phyloP scores from a whole-genome alignment of 2,329 filamentous ascomycete genomes.

The Tolypocladium inflatum region DNA sequence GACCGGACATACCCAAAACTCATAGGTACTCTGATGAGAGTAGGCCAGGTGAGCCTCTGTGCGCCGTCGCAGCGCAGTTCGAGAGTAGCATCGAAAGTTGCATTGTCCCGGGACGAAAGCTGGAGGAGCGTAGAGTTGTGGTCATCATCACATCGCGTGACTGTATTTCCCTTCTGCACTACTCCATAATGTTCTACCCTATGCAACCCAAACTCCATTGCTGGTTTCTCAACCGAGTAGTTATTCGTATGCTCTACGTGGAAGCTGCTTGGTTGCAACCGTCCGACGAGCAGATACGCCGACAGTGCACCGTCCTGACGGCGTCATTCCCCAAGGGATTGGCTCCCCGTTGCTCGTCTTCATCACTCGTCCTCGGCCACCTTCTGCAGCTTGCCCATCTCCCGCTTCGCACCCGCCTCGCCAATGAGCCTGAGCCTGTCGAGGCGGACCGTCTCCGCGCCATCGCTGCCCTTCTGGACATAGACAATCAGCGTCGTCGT shows the following conservation, averaged over 20 bases:
- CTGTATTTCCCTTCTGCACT: background rate
- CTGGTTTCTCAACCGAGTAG: background rate
- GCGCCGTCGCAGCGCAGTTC: background rate
- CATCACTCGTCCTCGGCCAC: slow-evolving; percentile 62
- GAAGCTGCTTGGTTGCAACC: background rate
- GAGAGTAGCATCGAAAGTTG: background rate
- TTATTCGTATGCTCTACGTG: background rate
- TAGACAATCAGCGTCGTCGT: slow-evolving; percentile 81
- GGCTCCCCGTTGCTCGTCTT: background rate
- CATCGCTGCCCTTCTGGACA: slow-evolving; percentile 75
- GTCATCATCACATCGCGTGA: background rate
- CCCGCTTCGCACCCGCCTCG: slow-evolving; percentile 82
- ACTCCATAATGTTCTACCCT: background rate
- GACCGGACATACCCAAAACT: slow-evolving; percentile 31
- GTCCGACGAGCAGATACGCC: background rate
- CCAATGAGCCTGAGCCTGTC: slow-evolving; percentile 75
- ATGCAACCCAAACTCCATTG: background rate
- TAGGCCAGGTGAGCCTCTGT: background rate
- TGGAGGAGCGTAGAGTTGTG: background rate
- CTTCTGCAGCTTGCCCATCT: slow-evolving; percentile 94
- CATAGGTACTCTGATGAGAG: background rate
- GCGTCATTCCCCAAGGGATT: background rate
- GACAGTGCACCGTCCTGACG: background rate
- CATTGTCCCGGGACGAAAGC: background rate
- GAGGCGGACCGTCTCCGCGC: slow-evolving; percentile 76